Percentiles rank a stretch among this genome's conserved stretches.
phyloP scores from a whole-genome alignment of 495 filamentous ascomycete genomes.

The Friedmanniomyces endolithicus region DNA sequence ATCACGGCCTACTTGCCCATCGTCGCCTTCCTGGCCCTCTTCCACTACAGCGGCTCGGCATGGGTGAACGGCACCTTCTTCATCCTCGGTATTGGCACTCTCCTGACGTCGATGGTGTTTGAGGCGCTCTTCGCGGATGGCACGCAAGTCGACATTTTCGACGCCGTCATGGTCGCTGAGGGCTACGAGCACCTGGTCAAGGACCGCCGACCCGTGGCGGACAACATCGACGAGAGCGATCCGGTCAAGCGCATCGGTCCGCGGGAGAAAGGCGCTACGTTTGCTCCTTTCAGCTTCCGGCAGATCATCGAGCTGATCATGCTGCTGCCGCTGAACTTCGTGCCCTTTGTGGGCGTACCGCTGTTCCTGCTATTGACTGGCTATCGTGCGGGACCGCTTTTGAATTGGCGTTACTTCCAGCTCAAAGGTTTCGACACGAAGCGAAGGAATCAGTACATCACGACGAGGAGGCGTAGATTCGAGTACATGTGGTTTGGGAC shows the following conservation, averaged over 20 bases:
- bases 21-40: constrained; percentile 52
- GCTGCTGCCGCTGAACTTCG: constrained; percentile 51
- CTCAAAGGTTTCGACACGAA: constrained; percentile 45
- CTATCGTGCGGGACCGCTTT: constrained; percentile 51
- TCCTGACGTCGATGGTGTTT: constrained; percentile 48
- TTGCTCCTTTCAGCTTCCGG: constrained; percentile 46
- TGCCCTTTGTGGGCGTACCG: constrained; percentile 50
- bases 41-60: constrained; percentile 42
- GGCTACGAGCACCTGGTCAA: constrained; percentile 46
- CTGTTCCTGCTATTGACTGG: constrained; percentile 53
- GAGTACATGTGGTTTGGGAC: constrained; percentile 59
- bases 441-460: constrained; percentile 43
- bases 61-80: constrained; percentile 53
- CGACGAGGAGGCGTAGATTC: constrained; percentile 34
- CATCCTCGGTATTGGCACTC: constrained; percentile 53
- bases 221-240: constrained; percentile 35
- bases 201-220: constrained; percentile 41
- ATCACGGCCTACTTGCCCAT: constrained; percentile 47
- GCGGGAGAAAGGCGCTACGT: constrained; percentile 44
- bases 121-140: constrained; percentile 59
- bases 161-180: constrained; percentile 49
- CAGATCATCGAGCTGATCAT: constrained; percentile 34
- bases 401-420: constrained; percentile 56
- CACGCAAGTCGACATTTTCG: constrained; percentile 56
- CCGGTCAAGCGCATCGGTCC: constrained; percentile 47